Percentiles rank a stretch among this genome's conserved stretches.
phyloP scores from a whole-genome alignment of 345 rosid genomes.

The Pseudoturritis turrita region DNA sequence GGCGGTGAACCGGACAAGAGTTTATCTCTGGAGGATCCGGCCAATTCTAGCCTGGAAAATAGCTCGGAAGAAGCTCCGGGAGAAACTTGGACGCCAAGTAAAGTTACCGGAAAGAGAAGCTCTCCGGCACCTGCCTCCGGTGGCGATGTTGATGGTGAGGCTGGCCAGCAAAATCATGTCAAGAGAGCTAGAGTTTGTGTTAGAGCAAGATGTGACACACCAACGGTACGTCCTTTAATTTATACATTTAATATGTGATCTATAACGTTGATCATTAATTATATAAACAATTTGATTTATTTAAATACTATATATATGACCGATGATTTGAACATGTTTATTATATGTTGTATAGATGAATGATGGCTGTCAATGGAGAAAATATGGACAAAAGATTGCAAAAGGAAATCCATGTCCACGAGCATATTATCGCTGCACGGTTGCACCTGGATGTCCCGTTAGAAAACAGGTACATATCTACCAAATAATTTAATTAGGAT shows the following conservation, averaged over 20 bases:
- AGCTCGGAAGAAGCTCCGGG: conserved; percentile 40
- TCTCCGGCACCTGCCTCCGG: conserved; percentile 37
- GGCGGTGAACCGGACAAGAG: background rate
- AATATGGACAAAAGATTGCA: conserved; percentile 85
- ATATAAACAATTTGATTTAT: background rate
- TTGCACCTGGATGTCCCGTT: conserved; percentile 80
- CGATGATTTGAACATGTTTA: background rate
- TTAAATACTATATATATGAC: background rate
- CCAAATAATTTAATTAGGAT: too few species aligned
- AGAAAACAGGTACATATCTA: conserved; percentile 61
- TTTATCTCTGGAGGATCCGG: conserved; percentile 19
- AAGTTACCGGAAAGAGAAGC: conserved; percentile 33
- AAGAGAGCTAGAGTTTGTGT: conserved; percentile 93
- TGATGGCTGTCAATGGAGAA: conserved; percentile 98
- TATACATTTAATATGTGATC: background rate
- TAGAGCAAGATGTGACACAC: conserved; percentile 80
- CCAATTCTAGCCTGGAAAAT: conserved; percentile 35
- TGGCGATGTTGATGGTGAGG: conserved; percentile 47
- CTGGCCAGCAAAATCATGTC: conserved; percentile 44
- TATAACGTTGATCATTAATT: background rate
- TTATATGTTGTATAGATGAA: conserved; percentile 49
- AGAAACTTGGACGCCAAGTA: conserved; percentile 52
- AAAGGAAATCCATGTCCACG: conserved; percentile 95
- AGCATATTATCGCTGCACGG: conserved; percentile 87
- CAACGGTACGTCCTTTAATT: conserved; percentile 45